Evolutionary conservation across 257 asterid species (phyloP).

Genomic region (Penstemon newberryi): DNA sequence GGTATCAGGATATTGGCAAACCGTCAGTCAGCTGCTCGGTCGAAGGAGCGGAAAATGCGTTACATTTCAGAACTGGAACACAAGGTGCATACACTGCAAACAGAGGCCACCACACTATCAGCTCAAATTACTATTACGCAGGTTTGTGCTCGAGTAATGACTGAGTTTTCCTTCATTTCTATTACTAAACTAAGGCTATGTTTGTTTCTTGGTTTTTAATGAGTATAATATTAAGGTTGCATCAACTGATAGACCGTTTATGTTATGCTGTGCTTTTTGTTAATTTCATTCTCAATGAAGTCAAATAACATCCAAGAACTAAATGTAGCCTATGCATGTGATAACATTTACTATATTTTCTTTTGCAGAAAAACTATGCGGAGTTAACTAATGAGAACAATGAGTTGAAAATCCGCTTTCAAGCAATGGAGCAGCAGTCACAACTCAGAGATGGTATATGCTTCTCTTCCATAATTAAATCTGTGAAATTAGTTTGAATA

Average conservation of each 20-base stretch:
- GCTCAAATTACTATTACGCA: conserved; percentile 70
- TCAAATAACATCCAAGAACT: too few species aligned
- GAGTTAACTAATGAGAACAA: conserved; percentile 67
- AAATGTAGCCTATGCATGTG: not conserved
- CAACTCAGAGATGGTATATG: conserved; percentile 79
- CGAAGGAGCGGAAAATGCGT: conserved; percentile 86
- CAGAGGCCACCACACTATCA: conserved; percentile 73
- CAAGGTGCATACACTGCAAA: conserved; percentile 80
- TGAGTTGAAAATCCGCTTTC: conserved; percentile 82
- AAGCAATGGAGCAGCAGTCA: conserved; percentile 87
- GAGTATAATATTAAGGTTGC: too few species aligned
- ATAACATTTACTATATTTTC: conserved; percentile 14
- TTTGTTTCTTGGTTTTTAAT: too few species aligned
- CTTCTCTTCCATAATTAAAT: conserved; percentile 10
- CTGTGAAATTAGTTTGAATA: not conserved
- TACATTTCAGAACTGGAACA: conserved; percentile 93
- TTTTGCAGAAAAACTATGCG: conserved; percentile 59
- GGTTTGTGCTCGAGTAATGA: conserved; percentile 39
- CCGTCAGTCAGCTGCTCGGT: conserved; percentile 96
- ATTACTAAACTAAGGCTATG: too few species aligned
- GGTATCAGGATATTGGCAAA: conserved; percentile 77
- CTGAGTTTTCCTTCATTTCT: conserved; percentile 8
- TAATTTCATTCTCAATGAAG: too few species aligned
- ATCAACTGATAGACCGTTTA: too few species aligned
- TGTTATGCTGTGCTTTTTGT: too few species aligned